Conservation (phyloP, 1,139 yeast genomes). For the Debaryomycetaceae sp. region DNA sequence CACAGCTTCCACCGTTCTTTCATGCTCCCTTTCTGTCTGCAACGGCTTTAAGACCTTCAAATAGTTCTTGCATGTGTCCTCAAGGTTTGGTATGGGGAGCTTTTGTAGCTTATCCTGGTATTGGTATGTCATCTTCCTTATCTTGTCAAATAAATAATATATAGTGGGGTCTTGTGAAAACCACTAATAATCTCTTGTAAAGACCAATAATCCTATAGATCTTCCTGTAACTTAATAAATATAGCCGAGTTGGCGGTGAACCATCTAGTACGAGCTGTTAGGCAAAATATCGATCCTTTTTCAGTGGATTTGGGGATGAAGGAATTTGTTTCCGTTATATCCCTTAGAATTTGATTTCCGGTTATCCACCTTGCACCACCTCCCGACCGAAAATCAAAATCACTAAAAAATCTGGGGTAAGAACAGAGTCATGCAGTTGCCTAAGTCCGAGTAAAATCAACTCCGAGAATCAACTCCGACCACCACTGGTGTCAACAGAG, state of each 20-base stretch:
- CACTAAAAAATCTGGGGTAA: background rate
- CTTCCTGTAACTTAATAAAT: too few species aligned
- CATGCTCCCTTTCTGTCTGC: conserved; percentile 70
- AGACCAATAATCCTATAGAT: too few species aligned
- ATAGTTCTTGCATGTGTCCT: conserved; percentile 62
- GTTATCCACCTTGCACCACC: too few species aligned
- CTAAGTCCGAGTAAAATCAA: background rate
- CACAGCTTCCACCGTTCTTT: conserved; percentile 59
- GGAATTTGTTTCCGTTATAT: too few species aligned
- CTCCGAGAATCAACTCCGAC: background rate
- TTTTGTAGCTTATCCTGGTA: conserved; percentile 56
- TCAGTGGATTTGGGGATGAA: too few species aligned
- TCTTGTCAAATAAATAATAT: background rate
- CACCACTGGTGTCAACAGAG: background rate
- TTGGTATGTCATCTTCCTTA: conserved; percentile 42
- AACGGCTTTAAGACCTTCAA: conserved; percentile 68
- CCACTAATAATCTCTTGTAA: too few species aligned
- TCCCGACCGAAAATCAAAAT: background rate
- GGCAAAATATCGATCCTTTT: too few species aligned
- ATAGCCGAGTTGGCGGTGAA: too few species aligned
- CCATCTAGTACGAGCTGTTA: too few species aligned
- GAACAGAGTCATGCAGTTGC: background rate
- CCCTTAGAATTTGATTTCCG: background rate
- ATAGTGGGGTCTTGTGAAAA: too few species aligned
- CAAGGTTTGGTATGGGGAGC: conserved; percentile 76